These are phyloP conservation scores for Millerozyma acaciae DNA, from an alignment of 805 yeast species.

Conservation along the genomic window DNA sequence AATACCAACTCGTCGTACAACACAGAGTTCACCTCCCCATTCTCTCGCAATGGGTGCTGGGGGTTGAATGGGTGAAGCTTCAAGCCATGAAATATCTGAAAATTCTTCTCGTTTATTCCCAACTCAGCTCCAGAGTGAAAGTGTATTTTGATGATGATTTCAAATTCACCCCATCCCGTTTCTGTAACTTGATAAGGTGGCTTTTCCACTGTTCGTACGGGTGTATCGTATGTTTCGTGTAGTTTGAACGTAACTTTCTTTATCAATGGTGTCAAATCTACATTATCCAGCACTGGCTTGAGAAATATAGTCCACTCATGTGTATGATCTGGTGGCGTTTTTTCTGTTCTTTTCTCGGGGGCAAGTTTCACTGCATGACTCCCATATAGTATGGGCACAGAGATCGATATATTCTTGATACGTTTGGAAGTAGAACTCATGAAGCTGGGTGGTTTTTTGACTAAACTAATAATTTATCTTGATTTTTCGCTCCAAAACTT, in stretches of 20 bases:
- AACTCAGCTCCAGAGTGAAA: conserved; percentile 73
- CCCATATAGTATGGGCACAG: conserved; percentile 43
- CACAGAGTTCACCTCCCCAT: conserved; percentile 41
- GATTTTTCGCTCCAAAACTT: too few relatives aligned
- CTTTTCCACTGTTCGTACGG: conserved; percentile 78
- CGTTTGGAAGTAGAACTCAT: conserved; percentile 20
- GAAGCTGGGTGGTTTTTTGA: not conserved
- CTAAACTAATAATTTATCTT: too few relatives aligned
- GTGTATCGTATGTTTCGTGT: conserved; percentile 88
- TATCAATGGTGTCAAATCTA: conserved; percentile 75
- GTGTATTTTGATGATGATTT: conserved; percentile 79
- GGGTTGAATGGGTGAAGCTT: conserved; percentile 84
- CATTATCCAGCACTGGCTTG: conserved; percentile 63
- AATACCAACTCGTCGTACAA: conserved; percentile 89
- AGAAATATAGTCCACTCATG: conserved; percentile 95
- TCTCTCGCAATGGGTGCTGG: conserved; percentile 32
- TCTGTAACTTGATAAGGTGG: conserved; percentile 97
- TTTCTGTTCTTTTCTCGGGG: conserved; percentile 34
- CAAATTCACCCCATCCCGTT: conserved; percentile 99
- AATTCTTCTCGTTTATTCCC: conserved; percentile 70
- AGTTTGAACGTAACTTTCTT: conserved; percentile 91
- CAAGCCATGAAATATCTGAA: conserved; percentile 82
- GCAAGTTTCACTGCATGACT: conserved; percentile 35
- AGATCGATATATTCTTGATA: conserved; percentile 32
- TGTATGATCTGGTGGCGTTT: conserved; percentile 78